Conservation (phyloP, 805 yeast genomes). For the Zygosaccharomyces pseudorouxii region DNA sequence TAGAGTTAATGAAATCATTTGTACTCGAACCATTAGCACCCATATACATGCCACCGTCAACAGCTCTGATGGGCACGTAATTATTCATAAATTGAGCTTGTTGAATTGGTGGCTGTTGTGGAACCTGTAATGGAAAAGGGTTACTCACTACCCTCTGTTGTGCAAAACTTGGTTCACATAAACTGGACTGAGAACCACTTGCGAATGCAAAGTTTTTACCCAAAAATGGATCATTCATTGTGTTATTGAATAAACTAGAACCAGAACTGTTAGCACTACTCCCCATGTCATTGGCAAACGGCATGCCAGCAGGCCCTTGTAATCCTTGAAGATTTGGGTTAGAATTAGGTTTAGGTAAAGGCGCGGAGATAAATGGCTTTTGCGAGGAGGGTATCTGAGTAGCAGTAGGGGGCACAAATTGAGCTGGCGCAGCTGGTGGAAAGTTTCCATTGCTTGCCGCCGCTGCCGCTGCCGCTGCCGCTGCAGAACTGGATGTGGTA, state of each 20-base stretch:
- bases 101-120: constrained; percentile 12
- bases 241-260: constrained; percentile 16
- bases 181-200: constrained; percentile 12
- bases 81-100: constrained; percentile 11
- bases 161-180: constrained; percentile 13
- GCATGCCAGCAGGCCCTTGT: constrained; percentile 6
- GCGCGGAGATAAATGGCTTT: constrained; percentile 7
- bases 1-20: constrained; percentile 7
- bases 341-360: constrained; percentile 15
- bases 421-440: background rate
- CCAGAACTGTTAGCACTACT: constrained; percentile 15
- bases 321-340: constrained; percentile 12
- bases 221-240: constrained; percentile 12
- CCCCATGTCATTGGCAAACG: constrained; percentile 7
- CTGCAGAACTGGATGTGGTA: background rate
- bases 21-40: constrained; percentile 8
- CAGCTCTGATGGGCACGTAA: constrained; percentile 10
- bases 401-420: constrained; percentile 1
- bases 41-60: constrained; percentile 11
- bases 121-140: constrained; percentile 17
- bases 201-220: constrained; percentile 16
- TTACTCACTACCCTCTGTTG: constrained; percentile 22
- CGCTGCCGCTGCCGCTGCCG: constrained; percentile 2
- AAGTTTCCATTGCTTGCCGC: constrained; percentile 1
- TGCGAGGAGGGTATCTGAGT: constrained; percentile 10